Evolutionary conservation across 352 stramenopile genomes (phyloP), one percentile per base, ranked within the genome.

Genomic region (Pythium oligandrum): DNA sequence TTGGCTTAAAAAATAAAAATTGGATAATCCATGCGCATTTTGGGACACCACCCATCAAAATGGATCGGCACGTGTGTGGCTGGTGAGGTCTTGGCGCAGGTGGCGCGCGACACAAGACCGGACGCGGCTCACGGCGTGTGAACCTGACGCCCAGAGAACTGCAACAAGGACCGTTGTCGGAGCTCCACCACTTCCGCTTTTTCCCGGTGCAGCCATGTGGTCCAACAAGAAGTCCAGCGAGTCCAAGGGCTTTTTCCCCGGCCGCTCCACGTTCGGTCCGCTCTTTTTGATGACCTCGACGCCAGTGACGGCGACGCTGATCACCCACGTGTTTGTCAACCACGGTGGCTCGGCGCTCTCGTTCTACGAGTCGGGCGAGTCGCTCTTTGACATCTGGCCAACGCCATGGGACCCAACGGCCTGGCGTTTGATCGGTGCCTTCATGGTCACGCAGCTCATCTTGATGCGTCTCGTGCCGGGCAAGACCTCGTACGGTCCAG

Each of bases 401-500:
- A 87, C 65, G 42, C 81, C 86, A 7, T 95, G 90, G 53, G 80
- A 97, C 54, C 69, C 76, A 10, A 70, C 72, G 6, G 86, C 86
- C 3, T 97, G 89, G 91, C 94, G 94, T 60, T 75, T 96, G 63
- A 97, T 98, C 61, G 68, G 74, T 6, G 55, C 42, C 44, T 95
- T 95, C 72, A 95, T 97, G 75, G 71, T 53, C 36, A 83, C 95
- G 35, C 87, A 98, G 68, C 71, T 98, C 26, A 45, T 86, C 31
- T 78, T 98, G 51, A 97, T 98, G 81, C 81, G 81, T 51, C 49
- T 86, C 11, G 75, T 98, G 33, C 93, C 93, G 0, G 95, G 92
- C 50, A 94, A 90, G 54, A 70, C 61, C 4, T 97, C 94, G 58
- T 71, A 83, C 38, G 91, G 87, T 5, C 88, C 86, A 1, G 55